A percentile compares a stretch with the other conserved stretches of the same genome.
Conservation (phyloP, 345 rosid genomes). For the Dipteronia sinensis region DNA sequence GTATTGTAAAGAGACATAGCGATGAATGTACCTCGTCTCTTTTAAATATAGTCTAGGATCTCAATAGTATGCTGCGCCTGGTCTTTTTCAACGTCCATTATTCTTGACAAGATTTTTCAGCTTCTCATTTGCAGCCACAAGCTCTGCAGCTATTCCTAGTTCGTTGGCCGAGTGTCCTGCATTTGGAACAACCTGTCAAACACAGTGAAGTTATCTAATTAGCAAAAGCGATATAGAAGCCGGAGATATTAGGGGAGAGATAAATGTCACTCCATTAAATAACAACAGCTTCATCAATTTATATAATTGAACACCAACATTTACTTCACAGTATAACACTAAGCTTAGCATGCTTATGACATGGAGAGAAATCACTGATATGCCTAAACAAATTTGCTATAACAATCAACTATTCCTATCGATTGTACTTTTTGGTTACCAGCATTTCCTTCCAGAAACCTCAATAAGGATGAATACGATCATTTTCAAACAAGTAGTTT, state of each 20-base stretch:
- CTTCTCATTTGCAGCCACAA: constrained; percentile 83
- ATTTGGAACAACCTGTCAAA: constrained; percentile 68
- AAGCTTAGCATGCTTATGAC: not conserved
- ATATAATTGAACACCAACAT: too few relatives aligned
- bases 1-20: not conserved
- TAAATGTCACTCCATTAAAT: not conserved
- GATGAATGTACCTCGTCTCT: not conserved
- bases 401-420: not conserved
- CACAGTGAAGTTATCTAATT: constrained; percentile 1
- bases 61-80: constrained; percentile 3
- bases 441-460: not conserved
- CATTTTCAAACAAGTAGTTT: not conserved
- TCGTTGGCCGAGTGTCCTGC: constrained; percentile 98
- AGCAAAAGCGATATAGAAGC: not conserved
- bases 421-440: not conserved
- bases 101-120: constrained; percentile 53
- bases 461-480: not conserved
- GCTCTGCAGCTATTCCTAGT: constrained; percentile 84
- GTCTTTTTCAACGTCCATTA: constrained; percentile 25
- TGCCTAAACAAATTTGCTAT: not conserved
- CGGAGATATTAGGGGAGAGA: not conserved
- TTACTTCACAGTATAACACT: not conserved
- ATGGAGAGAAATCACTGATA: not conserved
- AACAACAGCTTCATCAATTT: not conserved
- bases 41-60: not conserved